Percentiles rank a stretch among this genome's conserved stretches.
Evolutionary conservation across 2,329 filamentous ascomycete species (phyloP).

Genomic region (Claviceps sp.): DNA sequence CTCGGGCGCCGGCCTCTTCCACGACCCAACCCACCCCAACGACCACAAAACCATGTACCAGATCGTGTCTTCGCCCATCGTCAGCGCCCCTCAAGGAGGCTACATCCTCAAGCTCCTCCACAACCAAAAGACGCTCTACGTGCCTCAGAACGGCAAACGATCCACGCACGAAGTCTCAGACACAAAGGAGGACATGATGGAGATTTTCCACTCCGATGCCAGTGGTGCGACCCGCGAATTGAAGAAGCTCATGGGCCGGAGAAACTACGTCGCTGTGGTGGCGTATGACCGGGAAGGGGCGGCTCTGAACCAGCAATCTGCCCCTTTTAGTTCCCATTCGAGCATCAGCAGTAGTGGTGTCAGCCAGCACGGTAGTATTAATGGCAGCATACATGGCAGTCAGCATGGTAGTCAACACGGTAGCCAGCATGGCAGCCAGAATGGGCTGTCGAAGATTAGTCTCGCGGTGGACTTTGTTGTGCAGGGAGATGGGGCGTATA

Average conservation of each 20-base stretch:
- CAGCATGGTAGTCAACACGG: not conserved
- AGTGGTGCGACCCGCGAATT: slow-evolving; percentile 71
- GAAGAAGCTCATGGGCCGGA: slow-evolving; percentile 81
- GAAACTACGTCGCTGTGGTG: slow-evolving; percentile 90
- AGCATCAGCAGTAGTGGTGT: slow-evolving; percentile 9
- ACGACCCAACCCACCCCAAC: slow-evolving; percentile 79
- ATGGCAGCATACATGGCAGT: slow-evolving; percentile 26
- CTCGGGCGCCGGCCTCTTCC: slow-evolving; percentile 82
- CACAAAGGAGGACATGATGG: slow-evolving; percentile 99
- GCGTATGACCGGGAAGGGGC: slow-evolving; percentile 80
- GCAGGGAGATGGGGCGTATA: slow-evolving; percentile 75
- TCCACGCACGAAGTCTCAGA: slow-evolving; percentile 65
- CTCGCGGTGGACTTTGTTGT: slow-evolving; percentile 94
- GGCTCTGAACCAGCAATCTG: slow-evolving; percentile 21
- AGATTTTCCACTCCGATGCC: slow-evolving; percentile 93
- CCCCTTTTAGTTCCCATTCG: too few species aligned
- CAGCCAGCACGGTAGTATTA: slow-evolving; percentile 8
- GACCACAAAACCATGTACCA: slow-evolving; percentile 99
- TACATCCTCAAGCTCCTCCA: slow-evolving; percentile 94
- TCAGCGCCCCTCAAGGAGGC: slow-evolving; percentile 70
- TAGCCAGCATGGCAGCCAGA: slow-evolving; percentile 12
- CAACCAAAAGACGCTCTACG: slow-evolving; percentile 82
- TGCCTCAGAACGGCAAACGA: slow-evolving; percentile 74
- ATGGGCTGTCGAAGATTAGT: slow-evolving; percentile 55
- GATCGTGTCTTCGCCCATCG: slow-evolving; percentile 82